Conservation (phyloP, 1,284 basidiomycete genomes). For the Malassezia psittaci region DNA sequence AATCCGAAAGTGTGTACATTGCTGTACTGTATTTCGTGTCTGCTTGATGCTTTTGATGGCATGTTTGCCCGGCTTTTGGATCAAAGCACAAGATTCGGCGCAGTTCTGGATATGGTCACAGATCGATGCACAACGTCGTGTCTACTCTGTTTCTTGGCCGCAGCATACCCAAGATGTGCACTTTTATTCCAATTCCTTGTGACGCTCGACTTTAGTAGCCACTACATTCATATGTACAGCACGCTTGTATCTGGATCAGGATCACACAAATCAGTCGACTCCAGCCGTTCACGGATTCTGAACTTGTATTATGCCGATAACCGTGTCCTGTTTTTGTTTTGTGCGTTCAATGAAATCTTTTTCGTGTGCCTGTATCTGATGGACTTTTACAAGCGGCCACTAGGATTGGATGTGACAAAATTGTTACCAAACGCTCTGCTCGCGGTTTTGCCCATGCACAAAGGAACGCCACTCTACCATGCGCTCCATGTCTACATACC, state of each 20-base stretch:
- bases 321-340: slow-evolving; percentile 76
- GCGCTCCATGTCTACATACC: slow-evolving; percentile 33
- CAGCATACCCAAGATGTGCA: slow-evolving; percentile 71
- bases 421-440: slow-evolving; percentile 21
- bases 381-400: slow-evolving; percentile 59
- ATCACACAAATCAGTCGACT: slow-evolving; percentile 83
- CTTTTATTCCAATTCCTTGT: slow-evolving; percentile 89
- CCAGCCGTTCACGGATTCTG: slow-evolving; percentile 81
- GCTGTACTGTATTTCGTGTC: slow-evolving; percentile 79
- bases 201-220: slow-evolving; percentile 90
- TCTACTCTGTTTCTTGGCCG: slow-evolving; percentile 83
- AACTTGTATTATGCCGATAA: slow-evolving; percentile 86
- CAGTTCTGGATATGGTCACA: slow-evolving; percentile 99
- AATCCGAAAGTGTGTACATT: slow-evolving; percentile 83
- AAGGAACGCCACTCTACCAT: neutral
- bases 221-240: slow-evolving; percentile 99
- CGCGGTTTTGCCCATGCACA: neutral
- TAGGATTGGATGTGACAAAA: slow-evolving; percentile 29
- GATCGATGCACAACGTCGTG: slow-evolving; percentile 97
- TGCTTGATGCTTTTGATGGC: slow-evolving; percentile 92
- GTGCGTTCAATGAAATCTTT: slow-evolving; percentile 94
- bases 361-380: slow-evolving; percentile 92
- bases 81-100: slow-evolving; percentile 88
- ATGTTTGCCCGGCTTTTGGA: slow-evolving; percentile 78
- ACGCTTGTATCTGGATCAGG: slow-evolving; percentile 83